A percentile compares a stretch with the other conserved stretches of the same genome.
Conservation (phyloP, 768 basidiomycete species). For the Boletales sp. region DNA sequence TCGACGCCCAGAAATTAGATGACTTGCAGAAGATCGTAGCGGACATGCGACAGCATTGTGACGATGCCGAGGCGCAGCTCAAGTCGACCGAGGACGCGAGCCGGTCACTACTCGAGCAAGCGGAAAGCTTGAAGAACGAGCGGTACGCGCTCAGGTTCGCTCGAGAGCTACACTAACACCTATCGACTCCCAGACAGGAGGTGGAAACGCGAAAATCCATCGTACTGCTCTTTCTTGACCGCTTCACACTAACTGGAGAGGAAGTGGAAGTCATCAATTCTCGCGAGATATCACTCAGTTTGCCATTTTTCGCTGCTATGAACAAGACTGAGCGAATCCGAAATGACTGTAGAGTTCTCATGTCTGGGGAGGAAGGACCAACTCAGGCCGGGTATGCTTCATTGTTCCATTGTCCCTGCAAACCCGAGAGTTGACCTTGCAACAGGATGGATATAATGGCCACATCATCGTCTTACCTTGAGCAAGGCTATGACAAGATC, state of each 20-base stretch:
- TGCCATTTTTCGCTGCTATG: conserved; percentile 79
- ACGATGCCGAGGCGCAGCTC: conserved; percentile 78
- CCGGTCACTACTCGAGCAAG: conserved; percentile 75
- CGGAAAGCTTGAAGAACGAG: conserved; percentile 70
- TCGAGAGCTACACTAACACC: neutral
- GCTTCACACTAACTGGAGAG: conserved; percentile 77
- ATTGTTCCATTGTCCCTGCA: neutral
- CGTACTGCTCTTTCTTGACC: conserved; percentile 72
- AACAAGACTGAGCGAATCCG: conserved; percentile 82
- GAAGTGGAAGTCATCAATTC: conserved; percentile 76
- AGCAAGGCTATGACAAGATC: conserved; percentile 88
- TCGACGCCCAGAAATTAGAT: conserved; percentile 66
- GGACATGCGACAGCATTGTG: conserved; percentile 79
- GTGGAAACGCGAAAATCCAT: conserved; percentile 72
- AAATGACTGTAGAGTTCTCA: conserved; percentile 78
- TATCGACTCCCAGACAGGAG: conserved; percentile 46
- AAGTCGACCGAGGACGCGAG: conserved; percentile 73
- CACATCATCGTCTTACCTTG: conserved; percentile 74
- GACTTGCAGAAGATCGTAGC: conserved; percentile 72
- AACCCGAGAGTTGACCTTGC: neutral
- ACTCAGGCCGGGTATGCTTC: conserved; percentile 68
- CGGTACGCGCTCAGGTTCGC: conserved; percentile 42
- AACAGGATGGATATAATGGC: conserved; percentile 85
- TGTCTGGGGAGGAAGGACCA: conserved; percentile 80
- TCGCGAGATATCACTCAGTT: conserved; percentile 71